These are phyloP conservation scores for Gracilaria domingensis DNA, from an alignment of 23 red algal genomes.

Conservation along the genomic window DNA sequence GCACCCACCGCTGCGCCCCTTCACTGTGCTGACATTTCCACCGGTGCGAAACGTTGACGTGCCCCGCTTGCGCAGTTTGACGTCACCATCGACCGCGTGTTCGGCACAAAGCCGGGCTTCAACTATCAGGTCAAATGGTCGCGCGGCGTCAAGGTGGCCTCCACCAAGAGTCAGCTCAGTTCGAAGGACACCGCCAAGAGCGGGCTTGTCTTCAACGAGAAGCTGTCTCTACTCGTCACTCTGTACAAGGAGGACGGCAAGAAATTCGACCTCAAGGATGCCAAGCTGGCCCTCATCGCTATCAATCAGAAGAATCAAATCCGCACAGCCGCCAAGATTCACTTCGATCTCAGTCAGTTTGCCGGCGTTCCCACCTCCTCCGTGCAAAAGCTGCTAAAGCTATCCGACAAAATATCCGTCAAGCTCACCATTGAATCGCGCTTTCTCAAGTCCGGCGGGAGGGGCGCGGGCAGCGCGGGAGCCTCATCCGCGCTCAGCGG, in stretches of 20 bases:
- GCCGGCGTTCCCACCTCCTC: slow-evolving; percentile 67
- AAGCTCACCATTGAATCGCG: slow-evolving; percentile 41
- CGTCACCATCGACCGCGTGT: slow-evolving; percentile 55
- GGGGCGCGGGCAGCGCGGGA: slow-evolving; percentile 32
- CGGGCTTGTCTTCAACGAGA: slow-evolving; percentile 49
- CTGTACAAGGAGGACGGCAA: slow-evolving; percentile 56
- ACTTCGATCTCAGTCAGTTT: slow-evolving; percentile 67
- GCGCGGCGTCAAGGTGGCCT: slow-evolving; percentile 79
- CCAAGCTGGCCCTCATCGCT: slow-evolving; percentile 70
- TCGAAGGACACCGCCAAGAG: slow-evolving; percentile 1
- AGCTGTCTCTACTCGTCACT: slow-evolving; percentile 70
- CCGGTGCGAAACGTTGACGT: background rate
- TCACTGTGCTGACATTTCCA: background rate
- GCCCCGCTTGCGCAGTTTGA: slow-evolving; percentile 40
- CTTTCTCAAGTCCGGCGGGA: slow-evolving; percentile 49
- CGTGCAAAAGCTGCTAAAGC: slow-evolving; percentile 34
- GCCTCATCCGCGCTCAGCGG: slow-evolving; percentile 63
- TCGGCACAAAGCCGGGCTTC: slow-evolving; percentile 55
- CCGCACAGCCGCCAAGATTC: slow-evolving; percentile 70
- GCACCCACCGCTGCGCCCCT: background rate
- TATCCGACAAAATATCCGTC: slow-evolving; percentile 61
- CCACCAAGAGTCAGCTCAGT: slow-evolving; percentile 35
- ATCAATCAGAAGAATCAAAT: slow-evolving; percentile 37
- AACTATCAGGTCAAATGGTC: slow-evolving; percentile 75
- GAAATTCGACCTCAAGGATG: slow-evolving; percentile 72